These are phyloP conservation scores for Corylus americana DNA, from an alignment of 306 rosid species.

Conservation along the genomic window DNA sequence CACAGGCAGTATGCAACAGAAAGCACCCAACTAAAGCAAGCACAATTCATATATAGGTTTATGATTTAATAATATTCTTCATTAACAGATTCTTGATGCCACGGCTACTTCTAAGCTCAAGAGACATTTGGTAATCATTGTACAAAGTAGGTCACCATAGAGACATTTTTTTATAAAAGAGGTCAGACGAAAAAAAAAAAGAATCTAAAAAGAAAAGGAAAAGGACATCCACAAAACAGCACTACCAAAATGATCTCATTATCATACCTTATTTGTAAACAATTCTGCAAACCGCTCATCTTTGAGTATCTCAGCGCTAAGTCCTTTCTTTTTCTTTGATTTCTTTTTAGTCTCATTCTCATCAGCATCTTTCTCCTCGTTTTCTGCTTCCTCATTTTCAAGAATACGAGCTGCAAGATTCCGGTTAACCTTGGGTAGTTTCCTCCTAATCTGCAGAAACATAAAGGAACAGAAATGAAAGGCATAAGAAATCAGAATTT, in stretches of 20 bases:
- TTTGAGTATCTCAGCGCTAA: slow-evolving; percentile 53
- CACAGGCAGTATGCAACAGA: no score
- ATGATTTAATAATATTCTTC: not conserved
- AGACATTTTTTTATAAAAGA: slow-evolving; percentile 3
- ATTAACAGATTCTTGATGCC: not conserved
- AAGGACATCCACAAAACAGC: slow-evolving; percentile 1
- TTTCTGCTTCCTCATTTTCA: slow-evolving; percentile 58
- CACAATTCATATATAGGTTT: not conserved
- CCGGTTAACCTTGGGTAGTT: slow-evolving; percentile 80
- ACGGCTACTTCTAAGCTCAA: slow-evolving; percentile 1
- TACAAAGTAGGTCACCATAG: not conserved
- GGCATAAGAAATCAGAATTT: slow-evolving; percentile 4
- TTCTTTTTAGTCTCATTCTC: slow-evolving; percentile 53
- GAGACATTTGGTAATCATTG: not conserved
- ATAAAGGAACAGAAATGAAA: slow-evolving; percentile 8
- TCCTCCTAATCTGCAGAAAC: slow-evolving; percentile 65
- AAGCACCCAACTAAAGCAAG: no score
- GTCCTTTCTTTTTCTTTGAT: slow-evolving; percentile 76
- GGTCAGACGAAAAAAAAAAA: not conserved
- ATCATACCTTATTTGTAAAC: slow-evolving; percentile 63
- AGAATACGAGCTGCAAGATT: slow-evolving; percentile 63
- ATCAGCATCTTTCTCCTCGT: slow-evolving; percentile 47
- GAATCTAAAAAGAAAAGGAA: slow-evolving; percentile 6
- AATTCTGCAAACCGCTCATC: slow-evolving; percentile 70
- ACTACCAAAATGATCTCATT: slow-evolving; percentile 12